Evolutionary conservation across 2,329 filamentous ascomycete genomes (phyloP).

Genomic region (Leptographium procerum): DNA sequence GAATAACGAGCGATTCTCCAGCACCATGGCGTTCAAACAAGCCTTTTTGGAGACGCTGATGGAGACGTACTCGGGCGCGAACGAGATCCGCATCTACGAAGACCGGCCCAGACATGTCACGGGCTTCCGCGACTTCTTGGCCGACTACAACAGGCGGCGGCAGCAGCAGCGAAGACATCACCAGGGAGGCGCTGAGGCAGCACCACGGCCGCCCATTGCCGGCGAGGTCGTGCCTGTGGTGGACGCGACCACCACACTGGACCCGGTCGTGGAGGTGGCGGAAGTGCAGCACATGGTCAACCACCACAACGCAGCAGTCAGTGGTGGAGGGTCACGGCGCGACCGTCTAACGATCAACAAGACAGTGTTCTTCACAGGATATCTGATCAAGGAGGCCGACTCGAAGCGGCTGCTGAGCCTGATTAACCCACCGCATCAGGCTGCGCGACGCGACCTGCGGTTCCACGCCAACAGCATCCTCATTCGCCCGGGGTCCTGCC

Average conservation of each 20-base stretch:
- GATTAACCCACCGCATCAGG: slow-evolving; percentile 41
- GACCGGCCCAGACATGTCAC: slow-evolving; percentile 59
- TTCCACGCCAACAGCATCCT: slow-evolving; percentile 82
- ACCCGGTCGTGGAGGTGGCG: slow-evolving; percentile 68
- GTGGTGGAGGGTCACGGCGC: slow-evolving; percentile 26
- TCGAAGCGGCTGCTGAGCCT: slow-evolving; percentile 61
- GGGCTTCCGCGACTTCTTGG: slow-evolving; percentile 76
- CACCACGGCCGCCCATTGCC: slow-evolving; percentile 47
- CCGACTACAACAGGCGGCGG: slow-evolving; percentile 53
- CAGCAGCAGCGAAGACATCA: background rate
- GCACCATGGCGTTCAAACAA: slow-evolving; percentile 90
- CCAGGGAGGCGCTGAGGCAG: background rate
- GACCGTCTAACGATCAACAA: slow-evolving; percentile 63
- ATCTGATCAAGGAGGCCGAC: slow-evolving; percentile 65
- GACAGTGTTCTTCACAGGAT: slow-evolving; percentile 83
- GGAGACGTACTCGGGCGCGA: slow-evolving; percentile 71
- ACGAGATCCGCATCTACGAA: slow-evolving; percentile 71
- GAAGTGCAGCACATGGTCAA: slow-evolving; percentile 87
- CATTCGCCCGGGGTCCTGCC: slow-evolving; percentile 70
- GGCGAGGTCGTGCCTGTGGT: slow-evolving; percentile 80
- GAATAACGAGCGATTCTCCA: slow-evolving; percentile 63
- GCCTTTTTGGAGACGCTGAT: slow-evolving; percentile 68
- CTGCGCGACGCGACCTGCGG: slow-evolving; percentile 56
- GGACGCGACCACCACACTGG: slow-evolving; percentile 61
- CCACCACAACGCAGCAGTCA: slow-evolving; percentile 59